Evolutionary conservation across 768 basidiomycete genomes (phyloP).

Genomic region (Mycena haematopus): DNA sequence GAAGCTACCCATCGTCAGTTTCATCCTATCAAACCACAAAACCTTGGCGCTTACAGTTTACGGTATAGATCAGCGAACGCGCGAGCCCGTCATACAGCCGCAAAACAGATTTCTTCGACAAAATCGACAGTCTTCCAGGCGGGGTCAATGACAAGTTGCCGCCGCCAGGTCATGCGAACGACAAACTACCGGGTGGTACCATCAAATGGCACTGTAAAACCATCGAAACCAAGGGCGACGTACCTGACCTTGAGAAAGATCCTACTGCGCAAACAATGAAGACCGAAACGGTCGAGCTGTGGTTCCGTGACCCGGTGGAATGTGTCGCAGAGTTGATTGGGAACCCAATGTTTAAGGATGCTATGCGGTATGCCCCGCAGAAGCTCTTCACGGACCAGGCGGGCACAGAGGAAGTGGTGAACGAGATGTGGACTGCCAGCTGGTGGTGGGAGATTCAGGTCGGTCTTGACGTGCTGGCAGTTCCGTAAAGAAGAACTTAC

Average conservation of each 20-base stretch:
- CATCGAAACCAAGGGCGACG: constrained; percentile 29
- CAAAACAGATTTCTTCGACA: constrained; percentile 27
- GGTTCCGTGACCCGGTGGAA: constrained; percentile 34
- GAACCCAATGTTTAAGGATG: constrained; percentile 35
- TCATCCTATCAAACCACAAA: too few relatives aligned
- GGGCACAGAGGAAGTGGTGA: constrained; percentile 20
- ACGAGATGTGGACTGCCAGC: constrained; percentile 37
- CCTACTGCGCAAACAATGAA: constrained; percentile 8
- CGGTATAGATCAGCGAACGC: not conserved
- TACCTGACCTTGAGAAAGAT: constrained; percentile 9
- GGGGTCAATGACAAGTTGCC: too few relatives aligned
- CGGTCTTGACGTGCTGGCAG: not conserved
- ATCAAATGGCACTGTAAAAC: constrained; percentile 32
- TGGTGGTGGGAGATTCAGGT: constrained; percentile 43
- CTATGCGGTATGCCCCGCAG: constrained; percentile 34
- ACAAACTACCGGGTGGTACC: too few relatives aligned
- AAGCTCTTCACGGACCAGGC: constrained; percentile 18
- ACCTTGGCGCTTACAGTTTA: too few relatives aligned
- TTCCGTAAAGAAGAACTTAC: not conserved
- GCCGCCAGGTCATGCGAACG: too few relatives aligned
- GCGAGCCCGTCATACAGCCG: constrained; percentile 1
- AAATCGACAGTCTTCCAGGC: constrained; percentile 30
- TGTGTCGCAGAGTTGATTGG: constrained; percentile 33
- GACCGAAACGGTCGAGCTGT: constrained; percentile 33
- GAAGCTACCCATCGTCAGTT: constrained; percentile 22